These are phyloP conservation scores for Cladosporium oxysporum DNA, from an alignment of 2,329 filamentous ascomycete genomes.

Conservation along the genomic window DNA sequence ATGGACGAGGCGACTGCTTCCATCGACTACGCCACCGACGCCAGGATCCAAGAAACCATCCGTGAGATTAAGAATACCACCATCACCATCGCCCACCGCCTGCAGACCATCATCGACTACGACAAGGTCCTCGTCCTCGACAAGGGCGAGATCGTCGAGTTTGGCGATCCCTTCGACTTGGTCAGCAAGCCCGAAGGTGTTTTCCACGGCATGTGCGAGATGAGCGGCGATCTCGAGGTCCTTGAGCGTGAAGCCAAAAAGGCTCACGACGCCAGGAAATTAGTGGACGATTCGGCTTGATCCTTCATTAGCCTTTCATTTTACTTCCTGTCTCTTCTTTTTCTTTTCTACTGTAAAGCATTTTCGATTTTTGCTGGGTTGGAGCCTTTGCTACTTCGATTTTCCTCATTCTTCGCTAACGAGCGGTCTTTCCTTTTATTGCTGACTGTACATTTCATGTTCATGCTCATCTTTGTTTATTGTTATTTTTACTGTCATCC, in stretches of 20 bases:
- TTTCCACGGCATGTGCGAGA: conserved; percentile 70
- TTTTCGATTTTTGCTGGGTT: background rate
- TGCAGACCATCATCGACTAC: conserved; percentile 97
- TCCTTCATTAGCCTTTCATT: background rate
- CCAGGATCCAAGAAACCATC: conserved; percentile 95
- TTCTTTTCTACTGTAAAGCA: conserved; percentile 2
- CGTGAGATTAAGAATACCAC: conserved; percentile 90
- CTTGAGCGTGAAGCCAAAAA: conserved; percentile 58
- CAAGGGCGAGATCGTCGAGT: conserved; percentile 84
- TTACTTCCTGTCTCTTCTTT: conserved; percentile 1
- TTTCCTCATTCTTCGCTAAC: background rate
- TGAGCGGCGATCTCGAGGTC: conserved; percentile 62
- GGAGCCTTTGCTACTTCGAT: conserved; percentile 1
- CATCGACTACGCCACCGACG: conserved; percentile 94
- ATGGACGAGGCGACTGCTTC: conserved; percentile 99
- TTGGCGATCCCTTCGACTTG: conserved; percentile 82
- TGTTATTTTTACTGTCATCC: background rate
- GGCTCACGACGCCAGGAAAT: conserved; percentile 46
- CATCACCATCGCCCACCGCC: conserved; percentile 91
- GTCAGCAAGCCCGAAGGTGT: conserved; percentile 68
- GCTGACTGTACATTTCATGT: background rate
- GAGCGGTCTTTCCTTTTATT: background rate
- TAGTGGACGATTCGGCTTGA: conserved; percentile 39
- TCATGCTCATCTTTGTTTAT: background rate
- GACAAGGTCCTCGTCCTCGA: conserved; percentile 96